Base-by-base conservation (phyloP, 768 basidiomycete species). In the Pluteus cervinus region DNA sequence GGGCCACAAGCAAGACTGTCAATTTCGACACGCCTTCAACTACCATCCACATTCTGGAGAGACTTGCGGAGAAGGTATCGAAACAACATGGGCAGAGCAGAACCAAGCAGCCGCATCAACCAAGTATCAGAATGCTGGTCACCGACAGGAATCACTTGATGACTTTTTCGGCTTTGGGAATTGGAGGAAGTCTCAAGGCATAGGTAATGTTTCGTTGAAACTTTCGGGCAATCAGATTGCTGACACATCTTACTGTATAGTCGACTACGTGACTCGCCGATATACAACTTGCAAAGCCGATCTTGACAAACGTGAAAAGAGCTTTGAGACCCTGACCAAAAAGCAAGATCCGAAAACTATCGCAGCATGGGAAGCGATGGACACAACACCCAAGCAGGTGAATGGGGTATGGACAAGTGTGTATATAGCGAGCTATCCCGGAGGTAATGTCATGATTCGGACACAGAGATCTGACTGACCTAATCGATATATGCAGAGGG, bases 71-170 rank as follows among this genome's bases (percentile, higher is more conserved):
- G 29, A 30, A 17, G 17, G 17, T 8, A 30, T 30, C 8, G 29
- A 30, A 30, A 17, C 14, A 14, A 30, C 14, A 6, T 30, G 29
- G 29, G 29, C 29, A 17, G 29, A 30, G 8, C 29, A 30, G 29
- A 30, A 30, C 29, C 29, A 30, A 17, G 17, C 29, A 30, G 29
- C 29, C 14, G 29, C 14, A 22, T 48, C 37, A 16, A 38, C 44
- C 8, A 23, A 38, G 15, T 48, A 51, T 26, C 42, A 43, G 45
- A 51, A 49, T 24, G 29, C 24, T 3, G 48, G 50, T 2, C 50
- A 51, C 32, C 33, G 49, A 2, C 48, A 43, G 25, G 48, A 51
- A 21, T 30, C 29, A 9, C 24, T 49, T 7, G 32, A 44, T 21
- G 44, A 33, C 7, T 15, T 33, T 6, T 33, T 14, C n/a, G 33